Conservation (phyloP, 495 filamentous ascomycete genomes). For the Lepraria neglecta region DNA sequence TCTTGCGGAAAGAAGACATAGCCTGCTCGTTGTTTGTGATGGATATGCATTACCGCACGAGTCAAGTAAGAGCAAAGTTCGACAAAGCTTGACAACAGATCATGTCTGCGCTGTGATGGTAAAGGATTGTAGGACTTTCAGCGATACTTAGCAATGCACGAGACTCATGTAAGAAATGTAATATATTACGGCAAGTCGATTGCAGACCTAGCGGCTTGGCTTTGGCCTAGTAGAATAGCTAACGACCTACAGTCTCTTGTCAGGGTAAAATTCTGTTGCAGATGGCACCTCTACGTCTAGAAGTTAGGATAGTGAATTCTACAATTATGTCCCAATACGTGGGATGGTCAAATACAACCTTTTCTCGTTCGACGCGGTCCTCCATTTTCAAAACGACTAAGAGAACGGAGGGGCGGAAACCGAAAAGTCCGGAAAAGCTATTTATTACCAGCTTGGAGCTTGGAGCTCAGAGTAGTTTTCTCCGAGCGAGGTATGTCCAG, state of each 20-base stretch:
- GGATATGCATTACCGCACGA: not conserved
- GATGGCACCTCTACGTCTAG: not conserved
- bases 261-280: not conserved
- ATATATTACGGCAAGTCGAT: not conserved
- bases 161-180: not conserved
- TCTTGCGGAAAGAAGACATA: conserved; percentile 4
- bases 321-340: not conserved
- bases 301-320: not conserved
- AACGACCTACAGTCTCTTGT: not conserved
- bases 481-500: not conserved
- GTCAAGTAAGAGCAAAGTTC: not conserved
- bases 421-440: not conserved
- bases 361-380: not conserved
- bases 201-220: not conserved
- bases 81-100: not conserved
- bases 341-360: not conserved
- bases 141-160: not conserved
- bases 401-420: not conserved
- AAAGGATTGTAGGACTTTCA: too few relatives aligned
- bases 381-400: not conserved
- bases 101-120: not conserved
- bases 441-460: not conserved
- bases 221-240: not conserved
- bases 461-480: not conserved
- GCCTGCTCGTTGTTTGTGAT: not conserved